Evolutionary conservation across 2,329 filamentous ascomycete genomes (phyloP), one percentile per base, ranked within the genome.

Genomic region (Apiospora arundinis): DNA sequence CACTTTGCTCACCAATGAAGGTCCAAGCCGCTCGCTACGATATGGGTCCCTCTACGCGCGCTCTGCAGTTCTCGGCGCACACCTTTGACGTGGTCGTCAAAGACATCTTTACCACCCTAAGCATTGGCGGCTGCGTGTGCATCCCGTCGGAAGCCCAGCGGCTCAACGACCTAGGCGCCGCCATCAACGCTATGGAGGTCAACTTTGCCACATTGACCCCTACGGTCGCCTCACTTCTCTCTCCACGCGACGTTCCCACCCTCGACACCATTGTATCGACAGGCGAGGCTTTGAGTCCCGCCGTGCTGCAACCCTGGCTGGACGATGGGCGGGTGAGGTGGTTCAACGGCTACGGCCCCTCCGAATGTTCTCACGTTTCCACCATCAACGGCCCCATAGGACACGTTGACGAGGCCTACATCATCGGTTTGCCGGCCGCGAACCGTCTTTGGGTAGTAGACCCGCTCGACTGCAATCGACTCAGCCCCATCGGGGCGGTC

Each of bases 91-190:
- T 69, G n/a, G 25, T 23, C 45, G 21, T 69, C 44, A 32, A 25
- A n/a, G 67, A 69, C 4, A 49, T 69, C 23, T 69, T 69, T 23
- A 25, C 67, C 14, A 25, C 67, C 18, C 67, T 69, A 11, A n/a
- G 23, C 42, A 6, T 48, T n/a, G 67, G 67, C 21, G 42, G 21
- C n/a, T 25, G 21, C 21, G 45, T 69, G 18, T 69, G 67, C 23
- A 40, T 69, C n/a, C 67, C 67, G 18, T 49, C 67, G n/a, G 67
- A 69, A 16, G 14, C 12, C 9, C 42, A 69, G 8, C 42, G 67
- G 21, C n/a, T 69, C 44, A 56, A 56, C 46, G 37, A 69, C 25
- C 18, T 52, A 8, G 45, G 18, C n/a, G 67, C 21, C 42, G 67
- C 45, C 18, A 69, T 69, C 21, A 8, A 28, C 23, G 5, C 12